Base-by-base conservation (phyloP, 441 rosid genomes). In the Populus tomentosa region DNA sequence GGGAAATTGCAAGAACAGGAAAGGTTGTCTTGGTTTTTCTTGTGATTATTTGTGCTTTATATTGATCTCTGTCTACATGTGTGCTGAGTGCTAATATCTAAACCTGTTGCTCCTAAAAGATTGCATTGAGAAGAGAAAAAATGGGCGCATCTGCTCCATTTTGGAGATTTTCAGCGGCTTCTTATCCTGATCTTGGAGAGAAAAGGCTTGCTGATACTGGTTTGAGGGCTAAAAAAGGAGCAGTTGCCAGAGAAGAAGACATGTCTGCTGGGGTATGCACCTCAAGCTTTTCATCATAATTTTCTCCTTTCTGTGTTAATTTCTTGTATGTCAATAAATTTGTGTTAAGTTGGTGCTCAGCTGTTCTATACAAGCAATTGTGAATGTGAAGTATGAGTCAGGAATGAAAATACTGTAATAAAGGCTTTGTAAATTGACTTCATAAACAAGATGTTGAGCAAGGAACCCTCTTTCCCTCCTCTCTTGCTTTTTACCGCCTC, bases 131-230 rank as follows among this genome's bases (percentile, higher is more conserved):
- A 88, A 89, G 99, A 84, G 99, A 91, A 88, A 93, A 88, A 82
- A 78, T 93, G 94, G 99, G 98, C 7, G 99, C 88, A 69, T 82
- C 90, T 79, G 99, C 99, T 77, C 99, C 97, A 50, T 93, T 95
- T 81, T 95, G 97, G 97, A 84, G 96, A 78, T 95, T 95, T 85
- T 95, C 99, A 73, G 97, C 98, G n/a, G 90, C 97, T 80, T 93
- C 98, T 38, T 95, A 95, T 87, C 98, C 98, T 75, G 99, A 93
- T 88, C 97, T 95, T 69, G 87, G 83, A 85, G 90, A 83, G 77
- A 77, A 79, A 61, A 80, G 73, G 61, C 83, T 89, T 67, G 80
- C 80, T 73, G 77, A 83, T 77, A 84, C 85, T 81, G 87, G 88
- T 61, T 40, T 74, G 7, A 86, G 85, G 76, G 82, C 88, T 75